These are phyloP conservation scores for Yamadazyma atlantica DNA, from an alignment of 1,139 yeast species.

Conservation along the genomic window DNA sequence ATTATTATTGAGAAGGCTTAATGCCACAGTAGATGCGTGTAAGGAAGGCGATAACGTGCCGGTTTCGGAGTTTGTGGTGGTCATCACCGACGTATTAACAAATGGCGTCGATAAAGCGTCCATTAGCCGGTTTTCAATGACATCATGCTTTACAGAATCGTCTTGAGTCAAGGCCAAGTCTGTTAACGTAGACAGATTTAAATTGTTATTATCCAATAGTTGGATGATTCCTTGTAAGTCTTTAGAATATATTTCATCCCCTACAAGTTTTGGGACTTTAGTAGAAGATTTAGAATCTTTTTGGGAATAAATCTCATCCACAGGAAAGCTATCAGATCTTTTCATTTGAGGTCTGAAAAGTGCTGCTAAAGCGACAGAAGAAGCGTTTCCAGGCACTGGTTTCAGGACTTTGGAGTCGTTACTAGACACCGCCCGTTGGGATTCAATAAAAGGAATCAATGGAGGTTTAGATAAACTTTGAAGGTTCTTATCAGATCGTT, in stretches of 20 bases:
- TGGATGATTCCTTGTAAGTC: constrained; percentile 48
- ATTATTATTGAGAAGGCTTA: constrained; percentile 22
- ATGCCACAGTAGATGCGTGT: constrained; percentile 29
- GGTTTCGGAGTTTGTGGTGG: constrained; percentile 23
- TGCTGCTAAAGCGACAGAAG: constrained; percentile 65
- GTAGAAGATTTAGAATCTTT: neutral
- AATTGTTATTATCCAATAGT: constrained; percentile 38
- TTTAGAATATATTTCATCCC: constrained; percentile 14
- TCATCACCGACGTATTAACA: constrained; percentile 52
- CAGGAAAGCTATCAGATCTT: constrained; percentile 40
- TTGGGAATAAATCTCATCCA: constrained; percentile 21
- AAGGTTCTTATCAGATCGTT: neutral
- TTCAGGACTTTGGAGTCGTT: constrained; percentile 17
- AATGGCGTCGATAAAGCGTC: constrained; percentile 78
- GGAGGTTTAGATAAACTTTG: constrained; percentile 1
- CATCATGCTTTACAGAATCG: constrained; percentile 32
- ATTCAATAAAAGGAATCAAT: neutral
- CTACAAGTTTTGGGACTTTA: constrained; percentile 1
- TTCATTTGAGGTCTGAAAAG: constrained; percentile 45
- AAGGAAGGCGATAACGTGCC: constrained; percentile 15
- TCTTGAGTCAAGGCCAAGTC: constrained; percentile 48
- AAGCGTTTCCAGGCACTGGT: constrained; percentile 48
- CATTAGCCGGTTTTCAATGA: constrained; percentile 52
- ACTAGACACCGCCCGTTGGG: neutral
- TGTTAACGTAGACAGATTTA: constrained; percentile 46